phyloP scores from a whole-genome alignment of 345 rosid genomes.

The Trapa incisa region DNA sequence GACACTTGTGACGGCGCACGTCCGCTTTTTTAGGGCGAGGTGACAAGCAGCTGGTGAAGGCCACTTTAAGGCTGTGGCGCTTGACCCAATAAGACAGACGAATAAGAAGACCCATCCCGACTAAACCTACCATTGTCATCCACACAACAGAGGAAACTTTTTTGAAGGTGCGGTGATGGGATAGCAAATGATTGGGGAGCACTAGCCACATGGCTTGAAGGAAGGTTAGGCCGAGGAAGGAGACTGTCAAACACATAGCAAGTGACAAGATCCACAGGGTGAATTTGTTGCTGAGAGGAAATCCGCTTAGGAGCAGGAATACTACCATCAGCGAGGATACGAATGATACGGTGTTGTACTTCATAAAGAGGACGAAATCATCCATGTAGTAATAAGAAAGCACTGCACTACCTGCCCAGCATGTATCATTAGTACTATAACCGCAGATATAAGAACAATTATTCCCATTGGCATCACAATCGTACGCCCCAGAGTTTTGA shows the following conservation, averaged over 20 bases:
- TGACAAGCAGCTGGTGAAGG: too few species aligned
- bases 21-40: too few species aligned
- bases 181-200: neutral
- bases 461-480: too few species aligned
- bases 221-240: constrained; percentile 5
- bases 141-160: neutral
- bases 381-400: neutral
- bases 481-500: neutral
- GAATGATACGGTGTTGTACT: neutral
- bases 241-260: neutral
- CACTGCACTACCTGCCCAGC: neutral
- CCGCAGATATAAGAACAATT: too few species aligned
- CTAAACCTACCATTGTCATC: neutral
- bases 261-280: neutral
- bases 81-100: too few species aligned
- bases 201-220: neutral
- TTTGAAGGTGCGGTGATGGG: neutral
- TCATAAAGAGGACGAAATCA: neutral
- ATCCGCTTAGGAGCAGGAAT: constrained; percentile 1
- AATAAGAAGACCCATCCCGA: too few species aligned
- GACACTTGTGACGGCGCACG: too few species aligned
- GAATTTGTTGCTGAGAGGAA: neutral
- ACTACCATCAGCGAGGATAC: neutral
- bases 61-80: too few species aligned
- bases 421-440: too few species aligned